Evolutionary conservation across 805 yeast species (phyloP).

Genomic region (Lipomyces lipofer): DNA sequence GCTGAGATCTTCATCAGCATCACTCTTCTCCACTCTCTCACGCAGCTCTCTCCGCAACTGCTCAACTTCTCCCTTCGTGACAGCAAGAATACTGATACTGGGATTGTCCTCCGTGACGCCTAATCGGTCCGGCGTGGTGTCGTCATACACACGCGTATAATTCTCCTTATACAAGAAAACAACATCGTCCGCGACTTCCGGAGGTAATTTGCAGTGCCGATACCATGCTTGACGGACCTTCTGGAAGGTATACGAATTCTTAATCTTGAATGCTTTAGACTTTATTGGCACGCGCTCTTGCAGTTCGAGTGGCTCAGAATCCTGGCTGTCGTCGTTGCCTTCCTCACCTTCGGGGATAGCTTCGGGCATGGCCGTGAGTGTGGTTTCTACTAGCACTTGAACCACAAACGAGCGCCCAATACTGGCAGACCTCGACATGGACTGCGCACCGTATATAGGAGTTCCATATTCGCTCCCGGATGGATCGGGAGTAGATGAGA

Average conservation of each 20-base stretch:
- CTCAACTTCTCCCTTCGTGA: slow-evolving; percentile 12
- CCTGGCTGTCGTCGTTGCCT: too few species aligned
- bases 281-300: neutral
- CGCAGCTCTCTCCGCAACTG: slow-evolving; percentile 10
- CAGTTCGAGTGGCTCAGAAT: neutral
- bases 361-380: neutral
- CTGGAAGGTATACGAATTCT: slow-evolving; percentile 7
- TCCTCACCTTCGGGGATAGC: too few species aligned
- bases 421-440: too few species aligned
- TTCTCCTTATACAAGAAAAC: slow-evolving; percentile 13
- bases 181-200: neutral
- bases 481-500: too few species aligned
- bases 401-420: too few species aligned
- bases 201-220: neutral
- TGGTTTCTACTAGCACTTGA: slow-evolving; percentile 6
- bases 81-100: slow-evolving; percentile 11
- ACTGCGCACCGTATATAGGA: too few species aligned
- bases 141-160: slow-evolving; percentile 16
- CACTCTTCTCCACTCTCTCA: slow-evolving; percentile 1
- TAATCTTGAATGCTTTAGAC: slow-evolving; percentile 8
- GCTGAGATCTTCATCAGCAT: neutral
- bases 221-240: slow-evolving; percentile 20
- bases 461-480: too few species aligned
- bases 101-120: slow-evolving; percentile 21
- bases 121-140: slow-evolving; percentile 20